Evolutionary conservation across 108 stramenopile species (phyloP).

Genomic region (Chaetoceros muelleri): DNA sequence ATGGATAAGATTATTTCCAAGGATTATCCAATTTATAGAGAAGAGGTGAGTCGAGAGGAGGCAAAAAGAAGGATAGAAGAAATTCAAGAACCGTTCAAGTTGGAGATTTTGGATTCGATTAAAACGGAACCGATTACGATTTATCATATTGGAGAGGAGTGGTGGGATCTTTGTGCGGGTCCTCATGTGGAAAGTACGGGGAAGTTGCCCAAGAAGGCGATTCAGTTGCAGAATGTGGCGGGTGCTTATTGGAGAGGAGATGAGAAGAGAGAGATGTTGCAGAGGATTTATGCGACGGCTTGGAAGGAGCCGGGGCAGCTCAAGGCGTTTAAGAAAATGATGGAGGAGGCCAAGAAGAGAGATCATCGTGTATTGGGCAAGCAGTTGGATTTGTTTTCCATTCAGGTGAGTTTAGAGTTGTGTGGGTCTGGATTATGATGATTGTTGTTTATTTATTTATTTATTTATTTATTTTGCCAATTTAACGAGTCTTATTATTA

Average conservation of each 20-base stretch:
- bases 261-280: conserved; percentile 88
- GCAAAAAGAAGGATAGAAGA: conserved; percentile 72
- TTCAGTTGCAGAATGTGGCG: conserved; percentile 79
- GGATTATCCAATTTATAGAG: conserved; percentile 76
- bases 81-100: conserved; percentile 87
- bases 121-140: conserved; percentile 92
- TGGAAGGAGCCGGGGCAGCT: conserved; percentile 85
- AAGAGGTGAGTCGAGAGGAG: conserved; percentile 89
- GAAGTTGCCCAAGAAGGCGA: conserved; percentile 73
- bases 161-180: conserved; percentile 99
- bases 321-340: conserved; percentile 72
- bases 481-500: neutral
- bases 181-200: conserved; percentile 91
- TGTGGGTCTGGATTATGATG: too few species aligned
- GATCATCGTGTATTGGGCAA: conserved; percentile 96
- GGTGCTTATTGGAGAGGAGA: conserved; percentile 99
- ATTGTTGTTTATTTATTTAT: neutral
- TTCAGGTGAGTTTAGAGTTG: conserved; percentile 55
- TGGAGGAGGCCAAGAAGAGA: conserved; percentile 94
- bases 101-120: conserved; percentile 88
- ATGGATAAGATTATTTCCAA: conserved; percentile 93
- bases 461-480: too few species aligned
- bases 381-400: conserved; percentile 91
- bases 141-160: conserved; percentile 90
- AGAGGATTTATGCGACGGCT: conserved; percentile 93